Conservation (phyloP, 1,284 basidiomycete species). For the Ganoderma lucidum region DNA sequence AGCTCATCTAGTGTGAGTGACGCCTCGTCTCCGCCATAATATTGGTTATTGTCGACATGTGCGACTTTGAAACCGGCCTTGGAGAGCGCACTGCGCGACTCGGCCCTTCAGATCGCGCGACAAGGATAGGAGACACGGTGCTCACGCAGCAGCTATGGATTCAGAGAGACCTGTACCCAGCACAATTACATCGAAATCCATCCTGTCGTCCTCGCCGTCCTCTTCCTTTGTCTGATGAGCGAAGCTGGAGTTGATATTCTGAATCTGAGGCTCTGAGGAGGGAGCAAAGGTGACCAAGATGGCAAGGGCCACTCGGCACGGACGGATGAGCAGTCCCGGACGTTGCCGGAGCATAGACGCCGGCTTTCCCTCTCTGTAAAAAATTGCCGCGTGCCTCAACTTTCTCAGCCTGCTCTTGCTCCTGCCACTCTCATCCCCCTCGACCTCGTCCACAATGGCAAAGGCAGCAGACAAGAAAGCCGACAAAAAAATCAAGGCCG, state of each 20-base stretch:
- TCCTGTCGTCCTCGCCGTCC: constrained; percentile 19
- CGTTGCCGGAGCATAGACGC: constrained; percentile 17
- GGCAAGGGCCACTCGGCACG: not conserved
- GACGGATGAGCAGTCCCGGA: constrained; percentile 7
- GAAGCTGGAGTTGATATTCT: not conserved
- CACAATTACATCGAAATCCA: constrained; percentile 81
- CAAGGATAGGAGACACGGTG: constrained; percentile 30
- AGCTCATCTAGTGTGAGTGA: constrained; percentile 87
- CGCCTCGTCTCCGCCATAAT: constrained; percentile 89
- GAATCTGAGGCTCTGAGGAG: not conserved
- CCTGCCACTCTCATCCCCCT: constrained; percentile 29
- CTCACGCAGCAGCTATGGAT: constrained; percentile 91
- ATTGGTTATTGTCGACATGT: constrained; percentile 86
- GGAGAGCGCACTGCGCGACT: constrained; percentile 74
- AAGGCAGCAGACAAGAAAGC: constrained; percentile 54
- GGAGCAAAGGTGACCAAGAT: constrained; percentile 7
- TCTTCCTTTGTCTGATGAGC: not conserved
- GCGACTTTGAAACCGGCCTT: constrained; percentile 89
- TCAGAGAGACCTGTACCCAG: constrained; percentile 89
- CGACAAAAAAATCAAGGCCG: constrained; percentile 47
- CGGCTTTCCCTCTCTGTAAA: constrained; percentile 21
- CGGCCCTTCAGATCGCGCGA: constrained; percentile 36
- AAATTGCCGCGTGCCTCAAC: constrained; percentile 23
- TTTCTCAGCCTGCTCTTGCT: constrained; percentile 22
- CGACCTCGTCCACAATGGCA: constrained; percentile 45